Conservation (phyloP, 768 basidiomycete species). For the Daedaleopsis sinensis region DNA sequence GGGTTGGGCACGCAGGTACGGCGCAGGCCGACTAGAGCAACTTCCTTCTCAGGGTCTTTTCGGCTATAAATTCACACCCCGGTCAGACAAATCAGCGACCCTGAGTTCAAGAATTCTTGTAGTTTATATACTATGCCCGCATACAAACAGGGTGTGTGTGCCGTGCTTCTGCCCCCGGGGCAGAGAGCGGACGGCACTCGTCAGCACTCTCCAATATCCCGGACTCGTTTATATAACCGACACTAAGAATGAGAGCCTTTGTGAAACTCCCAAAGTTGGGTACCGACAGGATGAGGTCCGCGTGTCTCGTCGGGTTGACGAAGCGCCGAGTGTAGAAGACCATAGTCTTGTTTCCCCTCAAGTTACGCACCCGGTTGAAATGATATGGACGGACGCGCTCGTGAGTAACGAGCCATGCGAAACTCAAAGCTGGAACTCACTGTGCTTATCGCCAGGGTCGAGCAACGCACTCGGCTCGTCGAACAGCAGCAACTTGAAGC, state of each 20-base stretch:
- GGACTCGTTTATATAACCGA: conserved; percentile 71
- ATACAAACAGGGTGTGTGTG: too few relatives aligned
- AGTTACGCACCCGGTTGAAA: conserved; percentile 64
- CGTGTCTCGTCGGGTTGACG: too few relatives aligned
- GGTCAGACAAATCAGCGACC: too few relatives aligned
- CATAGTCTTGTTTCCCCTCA: conserved; percentile 84
- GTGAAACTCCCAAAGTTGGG: not conserved
- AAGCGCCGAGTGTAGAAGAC: conserved; percentile 76
- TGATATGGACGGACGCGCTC: conserved; percentile 43
- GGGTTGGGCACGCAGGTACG: too few relatives aligned
- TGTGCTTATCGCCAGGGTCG: conserved; percentile 69
- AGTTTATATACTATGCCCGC: too few relatives aligned
- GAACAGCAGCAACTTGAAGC: too few relatives aligned
- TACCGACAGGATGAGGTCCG: conserved; percentile 55
- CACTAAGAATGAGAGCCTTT: not conserved
- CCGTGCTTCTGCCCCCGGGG: too few relatives aligned
- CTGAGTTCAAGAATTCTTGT: too few relatives aligned
- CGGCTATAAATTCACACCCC: too few relatives aligned
- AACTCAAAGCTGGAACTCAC: conserved; percentile 50
- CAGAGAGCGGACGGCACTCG: too few relatives aligned
- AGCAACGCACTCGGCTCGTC: conserved; percentile 25
- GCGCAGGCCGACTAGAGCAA: too few relatives aligned
- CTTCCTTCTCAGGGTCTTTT: too few relatives aligned
- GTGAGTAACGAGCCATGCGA: conserved; percentile 34
- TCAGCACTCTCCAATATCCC: conserved; percentile 60